Conservation (phyloP, 768 basidiomycete species). For the Pleurotus ostreatus region DNA sequence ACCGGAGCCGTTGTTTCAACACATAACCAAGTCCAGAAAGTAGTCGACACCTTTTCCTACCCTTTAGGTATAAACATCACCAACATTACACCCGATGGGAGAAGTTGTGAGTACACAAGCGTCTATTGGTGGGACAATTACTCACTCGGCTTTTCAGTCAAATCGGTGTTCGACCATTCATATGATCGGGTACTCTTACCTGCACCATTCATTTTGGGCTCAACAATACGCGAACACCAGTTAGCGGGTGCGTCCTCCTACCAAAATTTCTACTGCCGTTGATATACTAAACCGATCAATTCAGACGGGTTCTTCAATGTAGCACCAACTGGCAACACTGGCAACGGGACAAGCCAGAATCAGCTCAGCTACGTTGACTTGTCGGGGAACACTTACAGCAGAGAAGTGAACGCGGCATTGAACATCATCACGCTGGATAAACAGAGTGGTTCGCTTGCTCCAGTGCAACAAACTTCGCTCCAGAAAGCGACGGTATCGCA, state of each 20-base stretch:
- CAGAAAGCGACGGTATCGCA: not conserved
- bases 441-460: constrained; percentile 46
- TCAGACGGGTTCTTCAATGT: constrained; percentile 49
- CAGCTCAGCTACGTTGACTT: constrained; percentile 57
- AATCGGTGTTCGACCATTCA: constrained; percentile 59
- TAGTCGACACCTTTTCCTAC: constrained; percentile 40
- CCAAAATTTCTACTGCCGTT: not conserved
- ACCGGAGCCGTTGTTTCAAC: constrained; percentile 32
- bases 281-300: not conserved
- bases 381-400: constrained; percentile 57
- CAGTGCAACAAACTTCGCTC: not conserved
- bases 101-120: constrained; percentile 27
- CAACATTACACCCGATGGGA: constrained; percentile 26
- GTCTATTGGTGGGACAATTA: not conserved
- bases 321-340: constrained; percentile 43
- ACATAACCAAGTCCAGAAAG: constrained; percentile 35
- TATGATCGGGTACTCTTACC: constrained; percentile 59
- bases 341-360: constrained; percentile 71
- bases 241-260: constrained; percentile 43
- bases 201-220: constrained; percentile 53
- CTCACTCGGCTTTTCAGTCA: constrained; percentile 32
- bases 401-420: constrained; percentile 56
- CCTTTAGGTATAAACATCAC: constrained; percentile 44
- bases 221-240: constrained; percentile 57
- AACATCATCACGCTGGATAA: constrained; percentile 59